These are phyloP conservation scores for Debaryomycetaceae sp. DNA, from an alignment of 1,139 yeast species.

Conservation along the genomic window DNA sequence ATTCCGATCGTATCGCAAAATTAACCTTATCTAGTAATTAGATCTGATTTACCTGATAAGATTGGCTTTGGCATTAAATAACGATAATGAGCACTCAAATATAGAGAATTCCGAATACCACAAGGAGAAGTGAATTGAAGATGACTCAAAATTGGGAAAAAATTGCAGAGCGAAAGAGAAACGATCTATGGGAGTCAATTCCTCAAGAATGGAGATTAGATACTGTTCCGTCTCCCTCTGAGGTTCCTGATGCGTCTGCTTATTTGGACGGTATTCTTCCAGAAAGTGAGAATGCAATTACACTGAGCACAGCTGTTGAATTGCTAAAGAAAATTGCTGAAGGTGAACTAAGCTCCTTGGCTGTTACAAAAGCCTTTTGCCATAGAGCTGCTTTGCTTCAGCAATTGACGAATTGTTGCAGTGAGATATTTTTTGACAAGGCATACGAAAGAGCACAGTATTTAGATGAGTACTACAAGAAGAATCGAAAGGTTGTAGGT, in stretches of 20 bases:
- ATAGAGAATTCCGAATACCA: no score
- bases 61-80: no score
- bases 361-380: slow-evolving; percentile 9
- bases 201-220: slow-evolving; percentile 21
- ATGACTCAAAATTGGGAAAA: slow-evolving; percentile 11
- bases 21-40: no score
- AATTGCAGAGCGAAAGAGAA: slow-evolving; percentile 14
- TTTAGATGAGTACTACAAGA: slow-evolving; percentile 33
- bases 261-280: slow-evolving; percentile 7
- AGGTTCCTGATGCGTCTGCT: slow-evolving; percentile 8
- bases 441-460: slow-evolving; percentile 26
- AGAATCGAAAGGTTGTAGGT: slow-evolving; percentile 40
- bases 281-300: slow-evolving; percentile 1
- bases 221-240: slow-evolving; percentile 8
- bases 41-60: no score
- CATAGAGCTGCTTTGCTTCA: slow-evolving; percentile 44
- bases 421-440: slow-evolving; percentile 31
- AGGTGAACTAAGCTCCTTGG: slow-evolving; percentile 10
- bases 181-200: slow-evolving; percentile 13
- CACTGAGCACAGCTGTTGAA: background rate
- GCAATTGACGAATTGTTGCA: slow-evolving; percentile 38
- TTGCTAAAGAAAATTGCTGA: slow-evolving; percentile 4
- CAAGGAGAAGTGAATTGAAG: no score
- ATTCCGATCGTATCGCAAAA: no score
- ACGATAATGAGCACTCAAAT: no score